Evolutionary conservation across 768 basidiomycete genomes (phyloP).

Genomic region (Baorangia bicolor): DNA sequence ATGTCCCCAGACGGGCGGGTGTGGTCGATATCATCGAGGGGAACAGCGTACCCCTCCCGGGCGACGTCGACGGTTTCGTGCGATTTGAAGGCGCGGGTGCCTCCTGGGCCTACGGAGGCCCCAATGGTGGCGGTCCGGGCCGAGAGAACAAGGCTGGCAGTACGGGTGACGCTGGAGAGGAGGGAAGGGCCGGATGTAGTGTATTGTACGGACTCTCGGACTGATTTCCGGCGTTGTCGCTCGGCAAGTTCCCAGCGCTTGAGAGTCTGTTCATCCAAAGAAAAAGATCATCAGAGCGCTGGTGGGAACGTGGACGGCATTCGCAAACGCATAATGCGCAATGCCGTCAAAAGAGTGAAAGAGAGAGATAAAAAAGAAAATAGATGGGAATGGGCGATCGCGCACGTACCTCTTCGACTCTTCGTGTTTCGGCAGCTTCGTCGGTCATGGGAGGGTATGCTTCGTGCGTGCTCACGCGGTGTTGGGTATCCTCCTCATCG

Average conservation of each 20-base stretch:
- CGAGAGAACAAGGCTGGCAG: constrained; percentile 59
- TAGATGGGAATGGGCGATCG: not conserved
- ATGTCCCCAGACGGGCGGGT: constrained; percentile 37
- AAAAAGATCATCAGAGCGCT: constrained; percentile 1
- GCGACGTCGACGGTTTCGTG: constrained; percentile 48
- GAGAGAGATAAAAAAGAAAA: not conserved
- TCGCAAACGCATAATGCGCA: not conserved
- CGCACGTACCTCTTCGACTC: constrained; percentile 65
- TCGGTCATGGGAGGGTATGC: constrained; percentile 68
- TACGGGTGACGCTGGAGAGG: constrained; percentile 56
- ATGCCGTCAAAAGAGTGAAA: not conserved
- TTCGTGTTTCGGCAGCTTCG: constrained; percentile 63
- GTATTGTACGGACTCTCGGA: constrained; percentile 50
- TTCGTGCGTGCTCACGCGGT: constrained; percentile 19
- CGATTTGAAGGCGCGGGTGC: constrained; percentile 46
- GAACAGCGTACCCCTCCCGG: constrained; percentile 37
- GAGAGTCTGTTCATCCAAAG: constrained; percentile 52
- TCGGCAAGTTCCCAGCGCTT: constrained; percentile 78
- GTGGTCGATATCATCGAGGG: constrained; percentile 51
- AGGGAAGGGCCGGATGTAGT: constrained; percentile 42
- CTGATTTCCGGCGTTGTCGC: constrained; percentile 69
- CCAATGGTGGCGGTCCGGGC: constrained; percentile 34
- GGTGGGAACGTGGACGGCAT: not conserved
- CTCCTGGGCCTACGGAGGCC: constrained; percentile 28
- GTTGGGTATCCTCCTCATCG: constrained; percentile 24